Base-by-base conservation (phyloP, 2,329 filamentous ascomycete genomes). In the Neopestalotiopsis rosae region DNA sequence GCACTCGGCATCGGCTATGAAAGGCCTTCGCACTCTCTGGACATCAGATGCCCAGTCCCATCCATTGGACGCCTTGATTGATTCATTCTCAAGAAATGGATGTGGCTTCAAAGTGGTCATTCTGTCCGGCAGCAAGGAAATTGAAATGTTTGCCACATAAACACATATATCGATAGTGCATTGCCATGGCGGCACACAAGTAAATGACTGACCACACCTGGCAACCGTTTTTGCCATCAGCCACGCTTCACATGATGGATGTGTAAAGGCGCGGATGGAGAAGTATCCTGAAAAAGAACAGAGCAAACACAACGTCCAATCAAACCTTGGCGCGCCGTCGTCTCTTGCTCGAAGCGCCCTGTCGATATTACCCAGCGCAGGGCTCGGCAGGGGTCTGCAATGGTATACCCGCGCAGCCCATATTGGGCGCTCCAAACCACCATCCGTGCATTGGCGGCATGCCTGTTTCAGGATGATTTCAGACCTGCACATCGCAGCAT, bases 391-490 rank as follows among this genome's bases (percentile, higher is more conserved):
- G 65, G 65, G 56, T 38, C 34, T 38, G 6, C 10, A 38, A 38
- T 38, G 10, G 10, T 67, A 34, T 57, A 67, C 52, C 65, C 52
- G 30, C 65, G 62, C 12, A 49, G 24, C 38, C 24, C 32, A 30
- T 28, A 24, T 24, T 17, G 24, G 57, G 24, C 28, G 24, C 28
- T 14, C 28, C 24, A n/a, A 20, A 66, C 32, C 61, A 62, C 24
- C 30, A 61, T 61, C 69, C 64, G 69, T 70, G 67, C 67, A 68
- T 52, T 73, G 74, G 75, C 72, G 40, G 38, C 66, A 74, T 70
- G 74, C 71, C 72, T 71, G 79, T 81, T 81, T 81, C 79, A 81
- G 75, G 76, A 77, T 66, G 72, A 75, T 76, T 76, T 79, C 77
- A 77, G 73, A 74, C 69, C 72, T 72, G 72, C 74, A 73, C 74